Evolutionary conservation across 2,329 filamentous ascomycete species (phyloP), one percentile per base, ranked within the genome.

Genomic region (Pestalotiopsis sp.): DNA sequence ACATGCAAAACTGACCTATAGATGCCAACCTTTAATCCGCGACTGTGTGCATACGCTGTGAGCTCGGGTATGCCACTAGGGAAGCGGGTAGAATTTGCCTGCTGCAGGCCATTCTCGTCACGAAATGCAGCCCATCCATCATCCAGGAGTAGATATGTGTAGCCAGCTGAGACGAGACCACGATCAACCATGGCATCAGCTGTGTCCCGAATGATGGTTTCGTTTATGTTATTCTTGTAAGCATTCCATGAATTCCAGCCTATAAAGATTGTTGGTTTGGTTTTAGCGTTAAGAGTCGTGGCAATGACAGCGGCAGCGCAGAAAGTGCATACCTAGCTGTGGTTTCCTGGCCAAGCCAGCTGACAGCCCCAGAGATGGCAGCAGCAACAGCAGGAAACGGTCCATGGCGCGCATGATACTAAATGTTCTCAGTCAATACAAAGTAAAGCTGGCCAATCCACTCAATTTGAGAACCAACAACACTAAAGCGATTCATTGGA

Each of bases 11-110:
- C 59, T 3, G 7, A 62, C 17, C 80, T 82, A 74, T 88, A 88
- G 76, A 88, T 87, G 39, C 87, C 87, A 69, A 87, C 85, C 17
- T 83, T 81, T 58, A 89, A 74, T 1, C 82, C 84, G 38, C 86
- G 72, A 0, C 70, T 75, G 72, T 89, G 87, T 7, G 88, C 74
- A 31, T 80, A 72, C 68, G 86, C 80, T 1, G 84, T 83, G 2
- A 88, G 76, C 27, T 23, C n/a, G 5, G 17, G 9, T 5, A 65
- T 52, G 20, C 64, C 65, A 17, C 61, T 65, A 4, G 69, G 67
- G 45, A 70, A 70, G 5, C 57, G 68, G 11, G 64, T 57, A 17
- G 68, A 45, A 68, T 74, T 72, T 64, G 71, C 41, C 69, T 75
- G 68, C 69, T 73, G 61, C 63, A 74, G 64, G 23, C 65, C 71